Evolutionary conservation across 306 rosid genomes (phyloP).

Genomic region (Sindora glabra): DNA sequence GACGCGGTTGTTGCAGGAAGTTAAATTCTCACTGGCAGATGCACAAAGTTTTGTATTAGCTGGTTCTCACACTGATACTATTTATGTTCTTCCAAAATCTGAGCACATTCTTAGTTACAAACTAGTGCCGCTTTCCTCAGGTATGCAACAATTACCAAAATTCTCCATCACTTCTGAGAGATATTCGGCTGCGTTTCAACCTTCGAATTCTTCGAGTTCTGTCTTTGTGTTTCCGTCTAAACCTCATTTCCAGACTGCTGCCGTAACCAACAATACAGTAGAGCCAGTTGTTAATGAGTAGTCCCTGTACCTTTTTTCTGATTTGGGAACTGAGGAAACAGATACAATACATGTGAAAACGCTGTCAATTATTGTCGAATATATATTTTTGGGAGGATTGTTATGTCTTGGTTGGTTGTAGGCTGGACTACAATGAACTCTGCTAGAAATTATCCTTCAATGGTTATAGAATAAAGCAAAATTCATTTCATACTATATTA

Average conservation of each 20-base stretch:
- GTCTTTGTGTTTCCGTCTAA: conserved; percentile 76
- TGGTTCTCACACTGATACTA: conserved; percentile 71
- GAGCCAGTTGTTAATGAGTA: conserved; percentile 51
- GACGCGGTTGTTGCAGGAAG: conserved; percentile 72
- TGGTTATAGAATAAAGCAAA: no score
- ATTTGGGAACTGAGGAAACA: no score
- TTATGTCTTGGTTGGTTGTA: no score
- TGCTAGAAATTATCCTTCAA: no score
- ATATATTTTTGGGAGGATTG: no score
- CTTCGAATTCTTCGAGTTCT: conserved; percentile 36
- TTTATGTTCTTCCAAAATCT: conserved; percentile 74
- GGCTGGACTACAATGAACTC: no score
- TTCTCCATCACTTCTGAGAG: conserved; percentile 64
- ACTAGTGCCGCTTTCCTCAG: conserved; percentile 85
- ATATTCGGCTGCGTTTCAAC: conserved; percentile 74
- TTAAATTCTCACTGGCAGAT: conserved; percentile 68
- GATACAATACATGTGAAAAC: no score
- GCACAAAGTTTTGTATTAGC: conserved; percentile 81
- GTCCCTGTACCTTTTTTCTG: no score
- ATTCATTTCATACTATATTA: no score
- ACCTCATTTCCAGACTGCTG: conserved; percentile 56
- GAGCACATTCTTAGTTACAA: conserved; percentile 70
- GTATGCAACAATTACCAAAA: conserved; percentile 71
- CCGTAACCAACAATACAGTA: conserved; percentile 25
- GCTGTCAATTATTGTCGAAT: no score